phyloP scores from a whole-genome alignment of 306 rosid species.

The Quercus gilva region DNA sequence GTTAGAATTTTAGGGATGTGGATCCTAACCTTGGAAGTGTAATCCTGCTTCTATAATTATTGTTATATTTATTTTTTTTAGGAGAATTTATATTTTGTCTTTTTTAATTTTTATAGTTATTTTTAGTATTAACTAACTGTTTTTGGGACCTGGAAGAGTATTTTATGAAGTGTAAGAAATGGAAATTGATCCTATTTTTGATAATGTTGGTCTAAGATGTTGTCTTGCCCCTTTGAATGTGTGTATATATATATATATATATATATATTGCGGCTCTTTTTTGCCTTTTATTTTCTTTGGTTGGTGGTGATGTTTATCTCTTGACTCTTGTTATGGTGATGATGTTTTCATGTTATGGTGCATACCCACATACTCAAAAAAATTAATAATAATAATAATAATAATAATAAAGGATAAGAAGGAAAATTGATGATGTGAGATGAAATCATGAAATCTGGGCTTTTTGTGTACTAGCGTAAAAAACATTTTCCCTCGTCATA shows the following conservation, averaged over 20 bases:
- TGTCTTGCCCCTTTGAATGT: neutral
- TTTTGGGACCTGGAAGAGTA: slow-evolving; percentile 22
- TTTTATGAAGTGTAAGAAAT: slow-evolving; percentile 50
- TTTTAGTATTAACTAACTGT: slow-evolving; percentile 19
- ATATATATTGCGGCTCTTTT: neutral
- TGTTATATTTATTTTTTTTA: slow-evolving; percentile 6
- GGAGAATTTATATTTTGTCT: slow-evolving; percentile 22
- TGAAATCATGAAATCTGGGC: too few relatives aligned
- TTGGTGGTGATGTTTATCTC: neutral
- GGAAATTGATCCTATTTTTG: slow-evolving; percentile 48
- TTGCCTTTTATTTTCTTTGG: neutral
- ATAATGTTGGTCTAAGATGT: neutral
- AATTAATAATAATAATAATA: neutral
- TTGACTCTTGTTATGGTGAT: too few relatives aligned
- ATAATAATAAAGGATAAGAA: neutral
- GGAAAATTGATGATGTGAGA: neutral
- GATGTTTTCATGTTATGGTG: too few relatives aligned
- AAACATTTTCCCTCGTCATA: too few relatives aligned
- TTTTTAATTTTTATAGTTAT: slow-evolving; percentile 7
- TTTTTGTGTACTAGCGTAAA: too few relatives aligned
- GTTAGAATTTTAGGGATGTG: neutral
- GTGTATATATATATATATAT: neutral
- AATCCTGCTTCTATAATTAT: slow-evolving; percentile 13
- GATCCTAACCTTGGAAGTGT: slow-evolving; percentile 45
- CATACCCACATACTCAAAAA: neutral